Evolutionary conservation across 2,329 filamentous ascomycete species (phyloP), one percentile per base, ranked within the genome.

Genomic region (Neonectria neomacrospora): DNA sequence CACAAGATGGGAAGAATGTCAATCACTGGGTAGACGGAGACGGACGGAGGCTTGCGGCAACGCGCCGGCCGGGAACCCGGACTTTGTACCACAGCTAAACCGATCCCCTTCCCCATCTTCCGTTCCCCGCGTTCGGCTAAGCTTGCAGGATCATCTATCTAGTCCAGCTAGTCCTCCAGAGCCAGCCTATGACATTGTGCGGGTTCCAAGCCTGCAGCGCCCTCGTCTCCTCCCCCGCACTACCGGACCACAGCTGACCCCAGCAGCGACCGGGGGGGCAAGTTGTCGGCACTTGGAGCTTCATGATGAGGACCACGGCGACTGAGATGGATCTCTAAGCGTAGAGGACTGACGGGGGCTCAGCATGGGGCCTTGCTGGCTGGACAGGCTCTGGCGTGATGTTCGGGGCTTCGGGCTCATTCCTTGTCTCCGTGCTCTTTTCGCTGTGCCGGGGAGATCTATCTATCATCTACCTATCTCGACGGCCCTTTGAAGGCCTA

Each of bases 101-200:
- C 47, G 26, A 32, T 16, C 18, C 26, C 47, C 18, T 48, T 12
- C 39, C 41, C 53, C 39, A 45, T 42, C 11, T 18, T 26, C 14
- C 9, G 16, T 56, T 61, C 58, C 58, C 58, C 58, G 53, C 58
- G 54, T 61, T 56, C 53, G 58, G 53, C 47, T 61, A 54, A 45
- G 44, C 42, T 45, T 54, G 52, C 52, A 61, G 52, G 51, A n/a
- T n/a, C n/a, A n/a, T n/a, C n/a, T n/a, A n/a, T n/a, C n/a, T n/a
- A n/a, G n/a, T n/a, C n/a, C n/a, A n/a, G n/a, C 39, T 16, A 32
- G 32, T 37, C 39, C 50, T 34, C 57, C 11, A 7, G 42, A 34
- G 34, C 34, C 14, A 16, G 34, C 58, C 44, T 45, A 34, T 48
- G 42, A 60, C 42, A 54, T 45, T 51, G n/a, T n/a, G n/a, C n/a